Evolutionary conservation across 768 basidiomycete species (phyloP).

Genomic region (Coprinopsis cinerea): DNA sequence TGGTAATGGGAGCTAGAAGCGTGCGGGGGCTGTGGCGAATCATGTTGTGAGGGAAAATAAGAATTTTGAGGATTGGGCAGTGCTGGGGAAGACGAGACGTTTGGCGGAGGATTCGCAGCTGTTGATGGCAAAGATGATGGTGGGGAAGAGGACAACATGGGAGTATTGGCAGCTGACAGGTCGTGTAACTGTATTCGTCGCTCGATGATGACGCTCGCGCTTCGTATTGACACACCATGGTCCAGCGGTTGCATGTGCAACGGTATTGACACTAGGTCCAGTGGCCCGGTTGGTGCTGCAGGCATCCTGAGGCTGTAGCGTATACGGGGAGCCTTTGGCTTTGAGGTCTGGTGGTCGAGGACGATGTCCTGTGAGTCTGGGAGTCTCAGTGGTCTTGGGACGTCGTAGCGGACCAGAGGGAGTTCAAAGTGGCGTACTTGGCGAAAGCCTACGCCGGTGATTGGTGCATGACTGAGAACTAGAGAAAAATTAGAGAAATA

Average conservation of each 20-base stretch:
- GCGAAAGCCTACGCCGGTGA: conserved; percentile 60
- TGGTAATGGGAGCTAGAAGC: conserved; percentile 15
- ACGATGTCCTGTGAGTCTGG: conserved; percentile 31
- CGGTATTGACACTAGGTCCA: conserved; percentile 64
- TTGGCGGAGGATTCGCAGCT: background rate
- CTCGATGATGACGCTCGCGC: conserved; percentile 61
- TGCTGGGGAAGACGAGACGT: background rate
- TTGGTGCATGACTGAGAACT: conserved; percentile 67
- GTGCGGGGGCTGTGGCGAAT: conserved; percentile 12
- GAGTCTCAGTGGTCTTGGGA: conserved; percentile 37
- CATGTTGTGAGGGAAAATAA: conserved; percentile 6
- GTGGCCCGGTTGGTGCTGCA: conserved; percentile 57
- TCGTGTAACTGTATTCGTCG: conserved; percentile 63
- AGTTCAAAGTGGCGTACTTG: conserved; percentile 69
- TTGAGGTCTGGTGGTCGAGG: conserved; percentile 39
- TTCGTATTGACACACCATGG: conserved; percentile 50
- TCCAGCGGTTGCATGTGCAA: conserved; percentile 59
- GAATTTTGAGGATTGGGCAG: background rate
- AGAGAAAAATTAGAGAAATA: conserved; percentile 15
- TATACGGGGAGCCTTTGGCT: conserved; percentile 52
- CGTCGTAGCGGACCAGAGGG: conserved; percentile 64
- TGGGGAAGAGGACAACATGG: background rate
- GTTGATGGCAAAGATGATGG: background rate
- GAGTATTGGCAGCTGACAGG: conserved; percentile 7
- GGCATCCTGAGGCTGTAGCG: conserved; percentile 57